Evolutionary conservation across 495 filamentous ascomycete species (phyloP).

Genomic region (Staphylotrichum longicolle): DNA sequence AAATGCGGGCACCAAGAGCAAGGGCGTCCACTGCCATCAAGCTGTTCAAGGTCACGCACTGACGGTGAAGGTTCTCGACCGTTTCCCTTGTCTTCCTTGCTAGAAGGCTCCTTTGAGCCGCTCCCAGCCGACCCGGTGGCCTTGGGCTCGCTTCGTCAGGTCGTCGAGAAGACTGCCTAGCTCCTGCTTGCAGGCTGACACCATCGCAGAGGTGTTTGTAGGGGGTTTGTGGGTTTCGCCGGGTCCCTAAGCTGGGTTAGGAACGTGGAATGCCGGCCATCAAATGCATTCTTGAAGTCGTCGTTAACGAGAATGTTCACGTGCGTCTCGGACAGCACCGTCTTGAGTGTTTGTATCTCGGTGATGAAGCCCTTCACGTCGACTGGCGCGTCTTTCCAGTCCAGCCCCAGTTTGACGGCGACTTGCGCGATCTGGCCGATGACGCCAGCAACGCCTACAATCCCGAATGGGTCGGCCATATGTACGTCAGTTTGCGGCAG

Average conservation of each 20-base stretch:
- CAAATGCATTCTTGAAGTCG: constrained; percentile 24
- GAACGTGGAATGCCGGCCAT: constrained; percentile 22
- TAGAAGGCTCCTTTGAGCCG: constrained; percentile 24
- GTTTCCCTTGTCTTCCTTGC: constrained; percentile 20
- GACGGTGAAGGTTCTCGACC: constrained; percentile 24
- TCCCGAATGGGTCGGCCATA: constrained; percentile 26
- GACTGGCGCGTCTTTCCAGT: constrained; percentile 32
- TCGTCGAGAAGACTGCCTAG: constrained; percentile 14
- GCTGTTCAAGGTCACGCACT: constrained; percentile 20
- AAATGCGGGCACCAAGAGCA: background rate
- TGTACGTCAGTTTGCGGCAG: no score
- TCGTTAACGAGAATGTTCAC: constrained; percentile 23
- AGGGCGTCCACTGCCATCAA: background rate
- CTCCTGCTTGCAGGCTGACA: background rate
- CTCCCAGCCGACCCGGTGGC: constrained; percentile 23
- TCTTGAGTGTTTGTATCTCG: constrained; percentile 28
- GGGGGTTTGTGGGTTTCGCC: background rate
- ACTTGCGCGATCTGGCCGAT: constrained; percentile 26
- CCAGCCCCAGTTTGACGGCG: constrained; percentile 24
- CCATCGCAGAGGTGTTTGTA: background rate
- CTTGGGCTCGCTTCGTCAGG: constrained; percentile 22
- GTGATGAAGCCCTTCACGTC: constrained; percentile 27
- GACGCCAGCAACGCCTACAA: constrained; percentile 29
- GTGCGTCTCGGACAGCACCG: constrained; percentile 28
- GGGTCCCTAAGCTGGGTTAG: constrained; percentile 24